Evolutionary conservation across 208 protist species (phyloP).

Genomic region (Leishmania arabica): DNA sequence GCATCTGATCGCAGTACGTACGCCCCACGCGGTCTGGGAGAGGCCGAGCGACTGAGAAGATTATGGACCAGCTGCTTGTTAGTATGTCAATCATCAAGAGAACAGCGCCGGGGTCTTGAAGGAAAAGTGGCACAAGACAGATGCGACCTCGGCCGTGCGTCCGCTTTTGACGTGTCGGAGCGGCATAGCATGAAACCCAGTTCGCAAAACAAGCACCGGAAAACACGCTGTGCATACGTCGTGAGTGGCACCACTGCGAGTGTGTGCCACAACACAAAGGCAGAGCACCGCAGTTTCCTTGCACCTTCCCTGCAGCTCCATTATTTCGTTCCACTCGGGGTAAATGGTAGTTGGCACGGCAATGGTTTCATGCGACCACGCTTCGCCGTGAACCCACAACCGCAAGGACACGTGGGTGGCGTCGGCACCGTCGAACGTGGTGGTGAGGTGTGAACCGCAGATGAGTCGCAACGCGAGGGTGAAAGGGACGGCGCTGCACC

Average conservation of each 20-base stretch:
- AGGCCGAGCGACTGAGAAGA: not conserved
- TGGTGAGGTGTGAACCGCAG: slow-evolving; percentile 54
- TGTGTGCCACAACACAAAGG: slow-evolving; percentile 35
- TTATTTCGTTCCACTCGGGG: slow-evolving; percentile 56
- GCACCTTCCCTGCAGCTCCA: slow-evolving; percentile 30
- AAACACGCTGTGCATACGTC: slow-evolving; percentile 45
- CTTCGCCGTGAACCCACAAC: slow-evolving; percentile 40
- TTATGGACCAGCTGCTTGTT: not conserved
- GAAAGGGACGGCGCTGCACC: not conserved
- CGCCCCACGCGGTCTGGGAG: not conserved
- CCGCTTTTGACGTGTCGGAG: slow-evolving; percentile 38
- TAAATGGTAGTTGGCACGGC: slow-evolving; percentile 54
- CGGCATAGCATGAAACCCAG: slow-evolving; percentile 52
- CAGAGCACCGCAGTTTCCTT: slow-evolving; percentile 49
- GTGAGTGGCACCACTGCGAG: slow-evolving; percentile 25
- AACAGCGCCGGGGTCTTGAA: not conserved
- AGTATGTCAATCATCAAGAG: not conserved
- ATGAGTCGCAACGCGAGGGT: slow-evolving; percentile 47
- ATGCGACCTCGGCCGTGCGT: slow-evolving; percentile 24
- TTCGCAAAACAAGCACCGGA: slow-evolving; percentile 42
- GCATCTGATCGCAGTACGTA: not conserved
- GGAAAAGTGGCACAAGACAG: slow-evolving; percentile 33
- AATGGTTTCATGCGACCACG: slow-evolving; percentile 17
- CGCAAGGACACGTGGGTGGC: slow-evolving; percentile 49
- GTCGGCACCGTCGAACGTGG: slow-evolving; percentile 33